Percentiles rank a stretch among this genome's conserved stretches.
These are phyloP conservation scores for Apostasia shenzhenica DNA, from an alignment of 106 monocot species.

Conservation along the genomic window DNA sequence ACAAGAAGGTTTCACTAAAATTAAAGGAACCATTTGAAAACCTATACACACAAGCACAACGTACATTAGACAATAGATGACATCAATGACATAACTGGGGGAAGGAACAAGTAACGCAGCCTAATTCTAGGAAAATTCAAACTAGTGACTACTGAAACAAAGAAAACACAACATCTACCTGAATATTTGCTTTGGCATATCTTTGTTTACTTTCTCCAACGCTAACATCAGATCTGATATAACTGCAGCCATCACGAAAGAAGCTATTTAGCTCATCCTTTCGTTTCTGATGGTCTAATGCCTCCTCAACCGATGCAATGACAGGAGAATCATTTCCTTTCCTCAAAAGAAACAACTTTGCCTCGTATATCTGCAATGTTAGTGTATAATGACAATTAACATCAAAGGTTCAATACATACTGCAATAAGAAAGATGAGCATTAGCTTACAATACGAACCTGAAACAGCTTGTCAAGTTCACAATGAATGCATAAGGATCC, in stretches of 20 bases:
- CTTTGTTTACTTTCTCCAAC: constrained; percentile 43
- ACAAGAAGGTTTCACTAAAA: too few species aligned
- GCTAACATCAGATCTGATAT: constrained; percentile 6
- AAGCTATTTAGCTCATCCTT: constrained; percentile 70
- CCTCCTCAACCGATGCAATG: constrained; percentile 81
- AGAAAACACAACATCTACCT: constrained; percentile 30
- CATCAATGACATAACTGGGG: too few species aligned
- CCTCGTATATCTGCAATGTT: constrained; percentile 66
- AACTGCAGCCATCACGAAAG: constrained; percentile 52
- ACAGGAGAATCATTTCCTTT: constrained; percentile 49
- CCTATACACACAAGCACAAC: too few species aligned
- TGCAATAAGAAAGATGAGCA: background rate
- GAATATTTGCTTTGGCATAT: constrained; percentile 42
- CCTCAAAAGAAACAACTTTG: constrained; percentile 66
- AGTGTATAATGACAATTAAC: background rate
- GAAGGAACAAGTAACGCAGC: too few species aligned
- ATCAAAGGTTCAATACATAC: background rate
- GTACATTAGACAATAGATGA: too few species aligned
- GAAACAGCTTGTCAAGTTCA: constrained; percentile 79
- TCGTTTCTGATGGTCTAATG: constrained; percentile 59
- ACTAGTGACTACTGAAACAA: too few species aligned
- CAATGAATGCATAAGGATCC: constrained; percentile 81
- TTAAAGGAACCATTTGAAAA: too few species aligned
- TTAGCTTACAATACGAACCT: constrained; percentile 32
- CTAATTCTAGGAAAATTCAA: too few species aligned